Evolutionary conservation across 2,329 filamentous ascomycete species (phyloP), one percentile per base, ranked within the genome.

Genomic region (Aspergillus neotritici): DNA sequence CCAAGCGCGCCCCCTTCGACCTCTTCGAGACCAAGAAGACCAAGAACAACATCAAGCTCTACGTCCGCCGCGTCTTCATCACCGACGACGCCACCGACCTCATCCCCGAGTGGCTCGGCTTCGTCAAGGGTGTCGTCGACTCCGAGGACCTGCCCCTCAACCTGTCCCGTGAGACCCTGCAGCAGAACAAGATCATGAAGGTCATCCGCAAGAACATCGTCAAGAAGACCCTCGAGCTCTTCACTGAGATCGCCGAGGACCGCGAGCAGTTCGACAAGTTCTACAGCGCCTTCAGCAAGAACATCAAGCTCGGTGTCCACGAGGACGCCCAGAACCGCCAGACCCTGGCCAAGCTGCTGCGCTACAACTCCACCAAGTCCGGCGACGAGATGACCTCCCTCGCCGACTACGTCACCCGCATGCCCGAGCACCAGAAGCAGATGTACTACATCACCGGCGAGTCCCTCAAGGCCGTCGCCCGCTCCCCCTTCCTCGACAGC

Each of bases 121-220:
- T 98, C 77, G 77, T 98, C 83, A 98, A 98, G 87, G 93, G 93
- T 85, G 93, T 98, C 63, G 93, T 98, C 72, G 93, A 98, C 78
- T 98, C 93, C 65, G 93, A 98, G 82, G 93, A 98, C 72, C 86
- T 98, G 52, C 93, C 93, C 62, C 86, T 98, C 73, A 98, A 98
- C 84, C 75, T 98, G 78, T 97, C 93, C 67, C 93, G 93, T 86
- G 93, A 98, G 84, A 97, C 91, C 46, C 88, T 98, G 39, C 93
- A 98, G 78, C 93, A 97, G 82, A 98, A 97, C 87, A 97, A 97
- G 89, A 98, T 98, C 81, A 97, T 97, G 93, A 97, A 97, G 86
- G 93, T 97, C 73, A 97, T 97, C 83, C 94, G 94, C 84, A 98
- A 98, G 89, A 98, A 98, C 85, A 95, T 98, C 57, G 90, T 98